Evolutionary conservation across 106 monocot genomes (phyloP), one percentile per base, ranked within the genome.

Genomic region (Allium sativum): DNA sequence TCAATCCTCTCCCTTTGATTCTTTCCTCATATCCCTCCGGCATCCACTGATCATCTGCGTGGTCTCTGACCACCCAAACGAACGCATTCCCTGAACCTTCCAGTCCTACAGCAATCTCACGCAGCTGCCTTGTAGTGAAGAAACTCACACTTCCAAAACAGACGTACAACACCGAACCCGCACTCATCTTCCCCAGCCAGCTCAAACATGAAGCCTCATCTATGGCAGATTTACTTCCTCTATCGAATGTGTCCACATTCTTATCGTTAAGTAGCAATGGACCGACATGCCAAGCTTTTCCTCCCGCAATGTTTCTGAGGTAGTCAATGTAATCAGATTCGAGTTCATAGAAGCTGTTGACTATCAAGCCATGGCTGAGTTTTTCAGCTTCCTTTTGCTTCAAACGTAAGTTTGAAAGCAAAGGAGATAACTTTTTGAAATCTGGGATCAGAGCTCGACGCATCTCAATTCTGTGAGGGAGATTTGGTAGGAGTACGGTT

Each of bases 21-120:
- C 56, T 56, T 8, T 56, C 56, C 3, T 56, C 56, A 18, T 56
- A 56, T n/a, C 56, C 56, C 21, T 56, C 56, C 56, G 56, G 56
- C 56, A 56, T 17, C 56, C 56, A 56, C 56, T 56, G 9, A 10
- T 9, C 1, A 22, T 3, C 22, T 22, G 2, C 22, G 3, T 22
- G 22, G 22, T 56, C 15, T 10, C 56, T 13, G 19, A 56, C n/a
- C 17, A 56, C 56, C 56, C 56, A 56, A n/a, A 56, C 3, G 56
- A 56, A 56, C 1, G 56, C 19, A 12, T 9, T 0, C 19, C 15
- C 15, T 17, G 56, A 56, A 1, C 9, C 12, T n/a, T 56, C 56
- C 2, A 4, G 15, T 1, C 56, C 56, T n/a, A 56, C 10, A 8
- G 56, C 56, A 3, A 56, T 56, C 15, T 56, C 5, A 9, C 56